Conservation (phyloP, 148 eudicot genomes). For the Rhododendron vialii region DNA sequence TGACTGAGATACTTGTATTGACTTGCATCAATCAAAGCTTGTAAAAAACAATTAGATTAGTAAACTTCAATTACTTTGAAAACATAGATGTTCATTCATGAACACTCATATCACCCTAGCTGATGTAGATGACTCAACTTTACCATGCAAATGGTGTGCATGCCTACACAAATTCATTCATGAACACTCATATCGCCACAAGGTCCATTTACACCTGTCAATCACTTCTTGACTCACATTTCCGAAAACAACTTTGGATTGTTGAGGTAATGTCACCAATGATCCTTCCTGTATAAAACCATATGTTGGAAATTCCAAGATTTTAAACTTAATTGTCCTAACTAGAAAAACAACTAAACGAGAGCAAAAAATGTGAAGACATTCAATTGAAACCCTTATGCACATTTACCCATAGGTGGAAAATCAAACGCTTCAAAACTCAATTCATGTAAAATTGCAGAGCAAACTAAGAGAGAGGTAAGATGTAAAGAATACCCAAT, state of each 20-base stretch:
- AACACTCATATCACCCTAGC: not conserved
- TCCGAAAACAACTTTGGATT: not conserved
- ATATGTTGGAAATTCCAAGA: not conserved
- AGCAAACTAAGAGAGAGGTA: not conserved
- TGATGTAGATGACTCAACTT: slow-evolving; percentile 3
- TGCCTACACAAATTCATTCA: not conserved
- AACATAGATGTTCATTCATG: not conserved
- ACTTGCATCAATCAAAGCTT: not conserved
- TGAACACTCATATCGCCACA: not conserved
- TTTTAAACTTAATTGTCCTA: not conserved
- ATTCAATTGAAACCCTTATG: not conserved
- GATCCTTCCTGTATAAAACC: not conserved
- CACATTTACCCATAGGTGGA: not conserved
- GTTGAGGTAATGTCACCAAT: not conserved
- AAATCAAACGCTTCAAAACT: not conserved
- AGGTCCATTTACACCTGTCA: not conserved
- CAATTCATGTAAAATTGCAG: not conserved
- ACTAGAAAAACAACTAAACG: not conserved
- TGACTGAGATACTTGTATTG: not conserved
- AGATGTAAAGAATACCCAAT: not conserved
- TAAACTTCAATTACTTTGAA: not conserved
- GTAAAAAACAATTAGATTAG: not conserved
- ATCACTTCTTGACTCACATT: not conserved
- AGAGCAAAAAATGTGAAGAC: not conserved
- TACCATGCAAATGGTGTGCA: not conserved